Evolutionary conservation across 2,329 filamentous ascomycete species (phyloP).

Genomic region (Monosporascus sp.): DNA sequence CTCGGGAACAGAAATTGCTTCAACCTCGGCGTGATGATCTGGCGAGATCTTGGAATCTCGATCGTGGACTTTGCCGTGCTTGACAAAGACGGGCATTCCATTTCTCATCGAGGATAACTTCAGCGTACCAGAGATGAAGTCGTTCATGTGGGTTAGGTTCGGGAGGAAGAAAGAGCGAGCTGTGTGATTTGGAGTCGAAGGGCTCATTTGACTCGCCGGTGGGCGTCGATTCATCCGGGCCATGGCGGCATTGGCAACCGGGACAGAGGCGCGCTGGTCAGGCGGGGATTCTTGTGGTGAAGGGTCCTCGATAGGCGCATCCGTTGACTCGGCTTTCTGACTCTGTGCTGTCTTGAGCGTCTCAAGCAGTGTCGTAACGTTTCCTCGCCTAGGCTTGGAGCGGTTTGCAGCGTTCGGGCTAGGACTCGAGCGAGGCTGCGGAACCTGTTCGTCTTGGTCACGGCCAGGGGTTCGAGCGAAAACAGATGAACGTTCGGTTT

Average conservation of each 20-base stretch:
- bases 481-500: constrained; percentile 38
- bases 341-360: constrained; percentile 25
- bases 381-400: constrained; percentile 18
- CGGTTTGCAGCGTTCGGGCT: constrained; percentile 12
- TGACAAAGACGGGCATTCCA: constrained; percentile 51
- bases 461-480: constrained; percentile 17
- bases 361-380: constrained; percentile 29
- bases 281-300: constrained; percentile 9
- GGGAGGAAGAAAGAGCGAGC: constrained; percentile 50
- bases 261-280: constrained; percentile 6
- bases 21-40: constrained; percentile 42
- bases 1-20: constrained; percentile 43
- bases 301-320: constrained; percentile 4
- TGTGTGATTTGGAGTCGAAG: constrained; percentile 33
- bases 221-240: constrained; percentile 12
- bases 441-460: constrained; percentile 26
- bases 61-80: constrained; percentile 46
- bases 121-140: constrained; percentile 51
- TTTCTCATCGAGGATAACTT: constrained; percentile 46
- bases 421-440: constrained; percentile 4
- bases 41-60: constrained; percentile 28
- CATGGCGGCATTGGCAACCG: constrained; percentile 9
- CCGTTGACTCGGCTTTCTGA: constrained; percentile 16
- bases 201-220: constrained; percentile 10
- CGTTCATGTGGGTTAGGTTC: constrained; percentile 48